Conservation (phyloP, 345 rosid genomes). For the Excoecaria cochinchinensis region DNA sequence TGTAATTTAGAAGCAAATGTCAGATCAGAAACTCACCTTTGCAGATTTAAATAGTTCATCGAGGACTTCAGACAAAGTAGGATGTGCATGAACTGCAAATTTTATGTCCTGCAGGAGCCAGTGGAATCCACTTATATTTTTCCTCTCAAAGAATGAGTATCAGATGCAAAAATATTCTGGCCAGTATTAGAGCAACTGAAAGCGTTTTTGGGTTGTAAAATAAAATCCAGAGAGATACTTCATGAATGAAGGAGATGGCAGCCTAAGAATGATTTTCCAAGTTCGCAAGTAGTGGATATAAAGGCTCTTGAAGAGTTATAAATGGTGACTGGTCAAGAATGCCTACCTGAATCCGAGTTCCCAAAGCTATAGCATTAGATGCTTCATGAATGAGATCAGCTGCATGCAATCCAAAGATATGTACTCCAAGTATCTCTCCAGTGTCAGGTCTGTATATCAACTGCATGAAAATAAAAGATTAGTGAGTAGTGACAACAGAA, state of each 20-base stretch:
- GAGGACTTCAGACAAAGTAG: slow-evolving; percentile 92
- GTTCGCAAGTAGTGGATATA: neutral
- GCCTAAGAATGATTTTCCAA: neutral
- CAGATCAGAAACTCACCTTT: slow-evolving; percentile 54
- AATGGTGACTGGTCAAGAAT: neutral
- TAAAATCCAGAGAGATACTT: neutral
- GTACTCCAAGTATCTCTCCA: slow-evolving; percentile 98
- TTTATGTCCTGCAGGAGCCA: slow-evolving; percentile 67
- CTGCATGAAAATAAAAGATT: slow-evolving; percentile 40
- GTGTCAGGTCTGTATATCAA: slow-evolving; percentile 94
- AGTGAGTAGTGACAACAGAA: neutral
- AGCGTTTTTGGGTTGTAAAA: neutral
- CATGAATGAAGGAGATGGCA: neutral
- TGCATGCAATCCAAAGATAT: slow-evolving; percentile 94
- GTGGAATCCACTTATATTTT: neutral
- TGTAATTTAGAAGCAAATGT: neutral
- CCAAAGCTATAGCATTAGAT: slow-evolving; percentile 92
- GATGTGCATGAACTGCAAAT: slow-evolving; percentile 97
- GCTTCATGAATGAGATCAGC: slow-evolving; percentile 99
- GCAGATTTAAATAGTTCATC: slow-evolving; percentile 98
- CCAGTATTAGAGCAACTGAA: neutral
- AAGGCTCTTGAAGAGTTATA: too few relatives aligned
- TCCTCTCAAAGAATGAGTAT: neutral
- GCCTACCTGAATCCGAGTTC: slow-evolving; percentile 75
- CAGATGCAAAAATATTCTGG: too few relatives aligned